Conservation (phyloP, 768 basidiomycete species). For the Tylopilus cervinicoccineus region DNA sequence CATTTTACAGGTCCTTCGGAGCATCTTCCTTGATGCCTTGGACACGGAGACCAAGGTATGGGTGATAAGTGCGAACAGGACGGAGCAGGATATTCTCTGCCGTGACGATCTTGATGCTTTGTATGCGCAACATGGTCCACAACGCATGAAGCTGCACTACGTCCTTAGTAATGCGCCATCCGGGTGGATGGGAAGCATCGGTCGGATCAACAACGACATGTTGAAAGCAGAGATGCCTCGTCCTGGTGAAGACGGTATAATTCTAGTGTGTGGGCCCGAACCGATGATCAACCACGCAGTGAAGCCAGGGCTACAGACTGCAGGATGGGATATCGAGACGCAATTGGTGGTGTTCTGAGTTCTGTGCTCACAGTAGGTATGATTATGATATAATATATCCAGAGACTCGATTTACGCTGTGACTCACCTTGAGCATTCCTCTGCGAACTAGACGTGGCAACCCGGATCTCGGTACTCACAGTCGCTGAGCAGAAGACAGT, state of each 20-base stretch:
- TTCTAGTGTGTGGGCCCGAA: slow-evolving; percentile 51
- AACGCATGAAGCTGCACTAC: slow-evolving; percentile 41
- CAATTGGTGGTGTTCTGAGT: slow-evolving; percentile 34
- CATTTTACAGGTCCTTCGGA: slow-evolving; percentile 51
- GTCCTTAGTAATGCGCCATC: slow-evolving; percentile 34
- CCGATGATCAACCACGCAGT: slow-evolving; percentile 34
- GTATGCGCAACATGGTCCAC: slow-evolving; percentile 20
- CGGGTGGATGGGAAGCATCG: slow-evolving; percentile 39
- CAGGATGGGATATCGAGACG: slow-evolving; percentile 36
- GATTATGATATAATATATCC: not conserved
- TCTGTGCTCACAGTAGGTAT: not conserved
- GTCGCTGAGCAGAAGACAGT: no score
- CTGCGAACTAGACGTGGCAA: no score
- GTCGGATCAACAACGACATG: slow-evolving; percentile 39
- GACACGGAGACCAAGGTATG: slow-evolving; percentile 41
- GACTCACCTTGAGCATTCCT: no score
- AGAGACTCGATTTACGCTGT: not conserved
- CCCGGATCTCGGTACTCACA: no score
- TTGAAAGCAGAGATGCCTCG: slow-evolving; percentile 38
- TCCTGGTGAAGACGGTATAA: slow-evolving; percentile 35
- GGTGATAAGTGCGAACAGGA: slow-evolving; percentile 47
- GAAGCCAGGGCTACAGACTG: slow-evolving; percentile 28
- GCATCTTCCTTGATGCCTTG: slow-evolving; percentile 38
- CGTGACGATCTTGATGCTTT: slow-evolving; percentile 45
- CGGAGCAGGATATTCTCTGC: slow-evolving; percentile 48